These are phyloP conservation scores for Ophiostoma australiae DNA, from an alignment of 2,329 filamentous ascomycete species.

Conservation along the genomic window DNA sequence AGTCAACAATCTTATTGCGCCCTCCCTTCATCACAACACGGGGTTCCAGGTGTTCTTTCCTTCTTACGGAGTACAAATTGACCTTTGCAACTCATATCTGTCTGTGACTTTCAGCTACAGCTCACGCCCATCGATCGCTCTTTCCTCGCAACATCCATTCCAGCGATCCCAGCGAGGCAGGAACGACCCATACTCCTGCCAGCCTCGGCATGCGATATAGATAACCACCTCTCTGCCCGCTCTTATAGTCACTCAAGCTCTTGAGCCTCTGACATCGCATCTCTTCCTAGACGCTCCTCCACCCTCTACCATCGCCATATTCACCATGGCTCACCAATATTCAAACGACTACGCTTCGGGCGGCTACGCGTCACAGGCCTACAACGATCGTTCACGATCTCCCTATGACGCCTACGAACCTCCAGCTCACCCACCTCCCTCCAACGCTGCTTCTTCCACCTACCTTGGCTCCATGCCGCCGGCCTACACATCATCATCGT, in stretches of 20 bases:
- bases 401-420: constrained; percentile 34
- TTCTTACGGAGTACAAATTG: not conserved
- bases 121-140: not conserved
- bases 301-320: constrained; percentile 18
- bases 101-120: not conserved
- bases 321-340: constrained; percentile 31
- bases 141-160: not conserved
- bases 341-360: constrained; percentile 38
- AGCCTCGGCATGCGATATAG: constrained; percentile 3
- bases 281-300: not conserved
- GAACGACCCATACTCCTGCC: constrained; percentile 8
- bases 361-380: constrained; percentile 21
- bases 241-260: not conserved
- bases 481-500: constrained; percentile 29
- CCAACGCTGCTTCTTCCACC: constrained; percentile 15
- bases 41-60: not conserved
- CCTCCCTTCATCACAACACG: not conserved
- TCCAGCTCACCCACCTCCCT: constrained; percentile 24
- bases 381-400: constrained; percentile 19
- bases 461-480: constrained; percentile 31
- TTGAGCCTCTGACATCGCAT: not conserved
- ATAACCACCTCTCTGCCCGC: not conserved
- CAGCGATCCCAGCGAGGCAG: not conserved
- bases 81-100: not conserved
- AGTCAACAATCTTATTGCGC: not conserved